These are phyloP conservation scores for Hypsizygus marmoreus DNA, from an alignment of 768 basidiomycete genomes.

Conservation along the genomic window DNA sequence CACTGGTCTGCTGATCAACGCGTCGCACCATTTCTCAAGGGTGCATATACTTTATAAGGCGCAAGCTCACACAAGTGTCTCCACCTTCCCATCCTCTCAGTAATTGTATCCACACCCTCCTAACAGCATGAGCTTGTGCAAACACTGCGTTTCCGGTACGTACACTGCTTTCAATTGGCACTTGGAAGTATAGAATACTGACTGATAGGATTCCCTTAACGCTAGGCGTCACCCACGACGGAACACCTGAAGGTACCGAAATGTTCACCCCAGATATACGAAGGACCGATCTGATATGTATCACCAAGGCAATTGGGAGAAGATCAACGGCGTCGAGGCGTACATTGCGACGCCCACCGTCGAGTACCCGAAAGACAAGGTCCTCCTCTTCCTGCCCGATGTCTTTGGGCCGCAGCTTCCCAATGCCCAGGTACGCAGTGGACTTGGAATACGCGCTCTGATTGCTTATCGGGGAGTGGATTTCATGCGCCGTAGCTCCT, in stretches of 20 bases:
- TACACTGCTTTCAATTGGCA: conserved; percentile 3
- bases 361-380: conserved; percentile 57
- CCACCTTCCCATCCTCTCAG: too few species aligned
- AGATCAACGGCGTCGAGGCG: conserved; percentile 46
- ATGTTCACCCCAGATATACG: not conserved
- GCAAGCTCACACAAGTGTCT: too few species aligned
- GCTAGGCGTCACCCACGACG: conserved; percentile 58
- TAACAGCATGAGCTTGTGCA: conserved; percentile 34
- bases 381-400: conserved; percentile 55
- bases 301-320: conserved; percentile 45
- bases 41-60: too few species aligned
- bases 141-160: conserved; percentile 56
- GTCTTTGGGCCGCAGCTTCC: conserved; percentile 49
- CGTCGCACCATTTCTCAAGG: too few species aligned
- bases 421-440: conserved; percentile 46
- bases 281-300: conserved; percentile 8
- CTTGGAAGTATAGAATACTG: too few species aligned
- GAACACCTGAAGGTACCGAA: conserved; percentile 43
- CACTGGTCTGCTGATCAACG: too few species aligned
- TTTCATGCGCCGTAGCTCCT: conserved; percentile 37
- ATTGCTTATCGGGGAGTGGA: not conserved
- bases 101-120: not conserved
- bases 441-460: not conserved
- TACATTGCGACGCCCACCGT: conserved; percentile 56
- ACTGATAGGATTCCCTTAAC: not conserved